Evolutionary conservation across 1,284 basidiomycete genomes (phyloP).

Genomic region (Ganoderma lingzhi): DNA sequence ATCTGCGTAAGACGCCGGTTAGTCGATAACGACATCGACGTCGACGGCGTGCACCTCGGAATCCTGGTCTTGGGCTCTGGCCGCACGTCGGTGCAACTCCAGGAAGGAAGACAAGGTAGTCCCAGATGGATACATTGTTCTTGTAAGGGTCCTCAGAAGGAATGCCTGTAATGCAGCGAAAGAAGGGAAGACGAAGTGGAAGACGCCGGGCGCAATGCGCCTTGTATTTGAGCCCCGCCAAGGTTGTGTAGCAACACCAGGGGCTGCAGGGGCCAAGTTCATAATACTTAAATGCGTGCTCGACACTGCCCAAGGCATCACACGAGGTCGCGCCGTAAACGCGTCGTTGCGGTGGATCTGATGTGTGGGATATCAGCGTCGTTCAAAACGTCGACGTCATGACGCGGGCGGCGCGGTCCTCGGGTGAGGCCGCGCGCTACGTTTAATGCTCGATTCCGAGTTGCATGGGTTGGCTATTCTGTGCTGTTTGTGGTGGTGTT

Average conservation of each 20-base stretch:
- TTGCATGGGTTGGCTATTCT: neutral
- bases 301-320: neutral
- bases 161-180: constrained; percentile 14
- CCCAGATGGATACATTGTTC: constrained; percentile 30
- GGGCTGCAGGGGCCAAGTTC: neutral
- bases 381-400: constrained; percentile 13
- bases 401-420: constrained; percentile 23
- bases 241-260: constrained; percentile 29
- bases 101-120: constrained; percentile 21
- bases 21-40: constrained; percentile 14
- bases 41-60: neutral
- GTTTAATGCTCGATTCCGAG: neutral
- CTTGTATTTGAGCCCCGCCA: constrained; percentile 16
- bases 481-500: neutral
- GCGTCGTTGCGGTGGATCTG: constrained; percentile 4
- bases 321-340: neutral
- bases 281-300: neutral
- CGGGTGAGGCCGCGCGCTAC: neutral
- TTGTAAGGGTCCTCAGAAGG: constrained; percentile 22
- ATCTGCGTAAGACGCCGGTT: constrained; percentile 16
- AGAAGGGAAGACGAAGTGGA: constrained; percentile 26
- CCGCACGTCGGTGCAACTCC: neutral
- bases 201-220: constrained; percentile 17
- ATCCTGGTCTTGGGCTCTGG: neutral
- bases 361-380: constrained; percentile 9